These are phyloP conservation scores for Gilbertella persicaria DNA, from an alignment of 371 early-diverging fungal species.

Conservation along the genomic window DNA sequence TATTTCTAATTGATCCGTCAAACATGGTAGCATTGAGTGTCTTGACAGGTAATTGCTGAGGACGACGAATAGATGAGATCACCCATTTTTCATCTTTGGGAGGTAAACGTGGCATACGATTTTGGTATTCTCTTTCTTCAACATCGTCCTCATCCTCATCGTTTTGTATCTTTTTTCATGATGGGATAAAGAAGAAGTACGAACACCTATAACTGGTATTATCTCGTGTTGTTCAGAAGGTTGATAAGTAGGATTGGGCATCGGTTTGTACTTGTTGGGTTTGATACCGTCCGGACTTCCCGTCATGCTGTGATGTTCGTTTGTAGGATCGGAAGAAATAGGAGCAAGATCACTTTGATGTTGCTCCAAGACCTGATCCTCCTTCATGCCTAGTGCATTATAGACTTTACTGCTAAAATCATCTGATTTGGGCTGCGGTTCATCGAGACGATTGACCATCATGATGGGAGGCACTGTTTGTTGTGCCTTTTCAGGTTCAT, in stretches of 20 bases:
- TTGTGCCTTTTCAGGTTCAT: not conserved
- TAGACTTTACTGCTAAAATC: slow-evolving; percentile 10
- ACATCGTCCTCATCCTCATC: slow-evolving; percentile 15
- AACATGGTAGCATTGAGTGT: slow-evolving; percentile 32
- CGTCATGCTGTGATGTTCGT: not conserved
- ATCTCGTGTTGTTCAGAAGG: not conserved
- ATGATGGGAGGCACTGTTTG: slow-evolving; percentile 10
- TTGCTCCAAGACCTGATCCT: not conserved
- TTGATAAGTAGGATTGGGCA: slow-evolving; percentile 19
- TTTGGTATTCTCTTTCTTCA: slow-evolving; percentile 14
- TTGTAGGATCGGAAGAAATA: not conserved
- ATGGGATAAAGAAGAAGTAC: slow-evolving; percentile 4
- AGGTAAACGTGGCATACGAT: slow-evolving; percentile 26
- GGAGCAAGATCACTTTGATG: not conserved
- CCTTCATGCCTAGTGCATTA: slow-evolving; percentile 9
- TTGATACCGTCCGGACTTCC: not conserved
- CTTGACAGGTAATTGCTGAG: slow-evolving; percentile 48
- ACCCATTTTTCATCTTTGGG: slow-evolving; percentile 55
- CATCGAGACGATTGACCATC: not conserved
- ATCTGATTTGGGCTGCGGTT: not conserved
- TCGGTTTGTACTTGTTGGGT: slow-evolving; percentile 13
- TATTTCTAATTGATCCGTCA: slow-evolving; percentile 14
- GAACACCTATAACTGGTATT: not conserved
- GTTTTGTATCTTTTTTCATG: not conserved
- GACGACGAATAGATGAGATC: slow-evolving; percentile 49